These are phyloP conservation scores for Vinca major DNA, from an alignment of 305 asterid genomes.

Conservation along the genomic window DNA sequence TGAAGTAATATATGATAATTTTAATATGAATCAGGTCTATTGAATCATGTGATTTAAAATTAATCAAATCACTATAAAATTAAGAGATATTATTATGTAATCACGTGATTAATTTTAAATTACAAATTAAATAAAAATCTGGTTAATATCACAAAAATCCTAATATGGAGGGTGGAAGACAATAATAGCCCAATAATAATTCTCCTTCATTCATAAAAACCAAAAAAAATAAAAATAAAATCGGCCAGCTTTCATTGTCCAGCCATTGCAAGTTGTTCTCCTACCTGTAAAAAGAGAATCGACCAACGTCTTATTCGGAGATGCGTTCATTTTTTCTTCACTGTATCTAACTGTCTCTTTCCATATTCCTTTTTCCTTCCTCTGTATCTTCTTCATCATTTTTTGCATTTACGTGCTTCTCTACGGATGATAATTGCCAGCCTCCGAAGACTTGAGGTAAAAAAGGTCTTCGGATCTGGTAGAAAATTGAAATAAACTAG, in stretches of 20 bases:
- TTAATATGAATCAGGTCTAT: too few species aligned
- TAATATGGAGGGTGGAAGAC: background rate
- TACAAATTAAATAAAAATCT: too few species aligned
- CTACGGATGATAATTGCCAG: background rate
- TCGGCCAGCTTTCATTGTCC: background rate
- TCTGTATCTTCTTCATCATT: background rate
- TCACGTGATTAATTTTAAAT: too few species aligned
- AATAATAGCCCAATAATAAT: background rate
- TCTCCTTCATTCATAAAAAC: background rate
- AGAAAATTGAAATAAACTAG: background rate
- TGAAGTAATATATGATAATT: too few species aligned
- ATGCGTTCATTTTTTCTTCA: slow-evolving; percentile 12
- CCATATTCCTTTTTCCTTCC: background rate
- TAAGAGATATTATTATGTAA: too few species aligned
- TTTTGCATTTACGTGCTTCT: background rate
- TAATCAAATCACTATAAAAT: too few species aligned
- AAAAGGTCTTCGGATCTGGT: background rate
- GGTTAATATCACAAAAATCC: too few species aligned
- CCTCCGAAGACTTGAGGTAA: background rate
- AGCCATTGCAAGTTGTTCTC: slow-evolving; percentile 11
- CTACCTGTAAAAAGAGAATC: slow-evolving; percentile 6
- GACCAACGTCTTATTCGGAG: slow-evolving; percentile 22
- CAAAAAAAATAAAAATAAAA: too few species aligned
- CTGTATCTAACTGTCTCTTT: slow-evolving; percentile 10
- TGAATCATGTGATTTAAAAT: too few species aligned